Evolutionary conservation across 345 rosid species (phyloP).

Genomic region (Orychophragmus violaceus): DNA sequence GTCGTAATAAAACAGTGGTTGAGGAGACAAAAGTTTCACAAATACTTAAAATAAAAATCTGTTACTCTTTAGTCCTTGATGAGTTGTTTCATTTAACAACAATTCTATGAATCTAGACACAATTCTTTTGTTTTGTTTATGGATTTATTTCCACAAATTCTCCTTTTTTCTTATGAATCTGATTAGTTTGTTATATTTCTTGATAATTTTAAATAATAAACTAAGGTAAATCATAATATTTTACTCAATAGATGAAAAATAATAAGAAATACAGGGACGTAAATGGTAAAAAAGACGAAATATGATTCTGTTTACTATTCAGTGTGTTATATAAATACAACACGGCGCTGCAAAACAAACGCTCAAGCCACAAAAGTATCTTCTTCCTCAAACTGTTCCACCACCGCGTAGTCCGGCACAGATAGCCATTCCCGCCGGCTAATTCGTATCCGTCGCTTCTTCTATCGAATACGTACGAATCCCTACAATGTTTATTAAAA

Average conservation of each 20-base stretch:
- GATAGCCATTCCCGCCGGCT: background rate
- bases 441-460: background rate
- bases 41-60: background rate
- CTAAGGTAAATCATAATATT: no score
- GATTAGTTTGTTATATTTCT: no score
- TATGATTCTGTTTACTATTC: background rate
- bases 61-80: background rate
- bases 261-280: background rate
- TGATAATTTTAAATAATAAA: no score
- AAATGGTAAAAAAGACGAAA: background rate
- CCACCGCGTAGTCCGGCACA: background rate
- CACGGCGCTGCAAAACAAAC: no score
- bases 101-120: constrained; percentile 1
- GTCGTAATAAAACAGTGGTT: no score
- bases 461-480: background rate
- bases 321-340: background rate
- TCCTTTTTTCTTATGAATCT: background rate
- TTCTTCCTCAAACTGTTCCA: background rate
- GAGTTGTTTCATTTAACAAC: background rate
- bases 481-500: background rate
- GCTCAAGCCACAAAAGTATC: background rate
- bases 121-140: background rate
- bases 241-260: no score
- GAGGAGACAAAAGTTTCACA: no score
- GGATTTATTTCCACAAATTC: background rate